Percentiles rank a stretch among this genome's conserved stretches.
Conservation (phyloP, 2,329 filamentous ascomycete species). For the Sclerotinia borealis region DNA sequence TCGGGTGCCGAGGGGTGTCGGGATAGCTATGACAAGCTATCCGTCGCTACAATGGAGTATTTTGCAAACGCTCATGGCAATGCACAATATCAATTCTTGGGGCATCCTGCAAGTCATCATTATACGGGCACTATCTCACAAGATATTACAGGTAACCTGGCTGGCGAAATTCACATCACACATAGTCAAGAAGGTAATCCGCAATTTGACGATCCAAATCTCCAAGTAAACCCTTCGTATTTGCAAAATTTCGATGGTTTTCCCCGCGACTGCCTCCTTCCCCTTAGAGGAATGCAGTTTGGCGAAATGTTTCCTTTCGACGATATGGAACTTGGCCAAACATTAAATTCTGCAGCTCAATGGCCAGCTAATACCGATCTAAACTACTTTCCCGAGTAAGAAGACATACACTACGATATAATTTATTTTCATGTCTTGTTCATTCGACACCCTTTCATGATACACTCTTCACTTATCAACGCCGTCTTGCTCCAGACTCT, state of each 20-base stretch:
- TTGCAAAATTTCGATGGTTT: not conserved
- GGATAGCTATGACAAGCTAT: slow-evolving; percentile 30
- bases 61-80: slow-evolving; percentile 16
- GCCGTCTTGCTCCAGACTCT: too few species aligned
- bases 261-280: not conserved
- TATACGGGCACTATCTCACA: too few species aligned
- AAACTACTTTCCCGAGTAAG: not conserved
- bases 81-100: not conserved
- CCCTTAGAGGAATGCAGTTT: not conserved
- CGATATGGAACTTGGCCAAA: slow-evolving; percentile 16
- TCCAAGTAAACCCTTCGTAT: too few species aligned
- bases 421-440: too few species aligned
- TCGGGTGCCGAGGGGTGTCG: slow-evolving; percentile 31
- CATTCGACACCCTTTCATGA: too few species aligned
- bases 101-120: too few species aligned
- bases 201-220: too few species aligned
- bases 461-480: too few species aligned
- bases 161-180: too few species aligned
- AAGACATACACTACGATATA: too few species aligned
- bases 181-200: too few species aligned
- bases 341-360: slow-evolving; percentile 16
- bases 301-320: slow-evolving; percentile 8
- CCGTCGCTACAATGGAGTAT: slow-evolving; percentile 29
- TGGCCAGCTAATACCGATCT: slow-evolving; percentile 9
- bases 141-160: too few species aligned